Percentiles rank a stretch among this genome's conserved stretches.
phyloP scores from a whole-genome alignment of 441 rosid species.

The Bocquillonia castaneifolia region DNA sequence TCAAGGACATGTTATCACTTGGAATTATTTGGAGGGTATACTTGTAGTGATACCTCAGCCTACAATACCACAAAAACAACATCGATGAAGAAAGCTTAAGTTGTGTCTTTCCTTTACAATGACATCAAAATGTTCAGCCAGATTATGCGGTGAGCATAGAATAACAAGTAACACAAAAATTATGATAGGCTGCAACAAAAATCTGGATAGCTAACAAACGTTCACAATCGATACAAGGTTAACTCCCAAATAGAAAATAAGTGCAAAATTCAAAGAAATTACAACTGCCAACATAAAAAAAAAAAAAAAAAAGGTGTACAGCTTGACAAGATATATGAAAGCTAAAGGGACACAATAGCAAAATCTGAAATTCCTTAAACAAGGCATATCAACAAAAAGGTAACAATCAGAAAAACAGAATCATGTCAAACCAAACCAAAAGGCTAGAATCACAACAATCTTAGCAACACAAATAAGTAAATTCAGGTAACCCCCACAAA shows the following conservation, averaged over 20 bases:
- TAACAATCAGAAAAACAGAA: not conserved
- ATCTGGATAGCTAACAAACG: too few species aligned
- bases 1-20: too few species aligned
- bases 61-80: too few species aligned
- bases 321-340: not conserved
- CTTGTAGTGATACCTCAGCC: not conserved
- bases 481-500: not conserved
- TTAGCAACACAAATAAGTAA: not conserved
- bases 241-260: not conserved
- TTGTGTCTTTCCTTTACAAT: too few species aligned
- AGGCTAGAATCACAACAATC: not conserved
- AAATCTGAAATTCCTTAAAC: not conserved
- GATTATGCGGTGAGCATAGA: too few species aligned
- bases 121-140: too few species aligned
- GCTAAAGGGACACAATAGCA: not conserved
- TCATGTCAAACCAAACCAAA: not conserved
- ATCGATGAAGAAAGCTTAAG: not conserved
- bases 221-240: too few species aligned
- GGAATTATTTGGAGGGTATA: not conserved
- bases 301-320: not conserved
- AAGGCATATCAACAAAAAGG: conserved; percentile 6
- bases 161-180: too few species aligned
- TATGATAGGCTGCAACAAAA: too few species aligned
- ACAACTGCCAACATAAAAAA: conserved; percentile 6
- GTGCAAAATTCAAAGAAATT: not conserved